Percentiles rank a stretch among this genome's conserved stretches.
These are phyloP conservation scores for Ulota crispa DNA, from an alignment of 225 moss, liverwort and hornwort species.

Conservation along the genomic window DNA sequence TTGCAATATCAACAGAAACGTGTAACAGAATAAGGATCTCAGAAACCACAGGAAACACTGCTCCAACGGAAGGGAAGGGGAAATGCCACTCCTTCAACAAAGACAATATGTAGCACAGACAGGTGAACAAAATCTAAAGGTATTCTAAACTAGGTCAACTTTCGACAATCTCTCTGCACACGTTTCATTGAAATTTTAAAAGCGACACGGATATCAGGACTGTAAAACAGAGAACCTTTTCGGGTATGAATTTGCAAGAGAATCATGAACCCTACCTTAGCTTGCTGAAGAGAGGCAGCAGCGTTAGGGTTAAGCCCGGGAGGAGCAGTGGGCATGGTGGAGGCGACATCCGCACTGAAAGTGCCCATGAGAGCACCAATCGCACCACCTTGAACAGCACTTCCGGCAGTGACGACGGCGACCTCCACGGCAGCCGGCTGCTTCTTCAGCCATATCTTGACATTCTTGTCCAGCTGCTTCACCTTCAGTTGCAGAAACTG, in stretches of 20 bases:
- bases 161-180: neutral
- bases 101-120: neutral
- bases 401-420: constrained; percentile 64
- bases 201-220: neutral
- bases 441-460: constrained; percentile 80
- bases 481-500: constrained; percentile 53
- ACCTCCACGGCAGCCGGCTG: constrained; percentile 84
- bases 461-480: constrained; percentile 63
- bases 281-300: constrained; percentile 75
- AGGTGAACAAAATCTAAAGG: neutral
- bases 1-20: neutral
- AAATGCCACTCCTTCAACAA: neutral
- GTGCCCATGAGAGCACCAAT: constrained; percentile 95
- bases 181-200: neutral
- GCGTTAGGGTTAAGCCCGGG: constrained; percentile 69
- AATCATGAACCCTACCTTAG: constrained; percentile 43
- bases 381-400: constrained; percentile 79
- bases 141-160: constrained; percentile 14
- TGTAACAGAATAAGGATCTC: neutral
- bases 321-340: constrained; percentile 59
- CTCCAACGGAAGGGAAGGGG: too few relatives aligned
- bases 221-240: neutral
- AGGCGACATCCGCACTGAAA: constrained; percentile 83
- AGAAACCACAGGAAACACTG: neutral
- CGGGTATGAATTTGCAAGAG: neutral